Base-by-base conservation (phyloP, 768 basidiomycete species). In the Lentinula boryana region DNA sequence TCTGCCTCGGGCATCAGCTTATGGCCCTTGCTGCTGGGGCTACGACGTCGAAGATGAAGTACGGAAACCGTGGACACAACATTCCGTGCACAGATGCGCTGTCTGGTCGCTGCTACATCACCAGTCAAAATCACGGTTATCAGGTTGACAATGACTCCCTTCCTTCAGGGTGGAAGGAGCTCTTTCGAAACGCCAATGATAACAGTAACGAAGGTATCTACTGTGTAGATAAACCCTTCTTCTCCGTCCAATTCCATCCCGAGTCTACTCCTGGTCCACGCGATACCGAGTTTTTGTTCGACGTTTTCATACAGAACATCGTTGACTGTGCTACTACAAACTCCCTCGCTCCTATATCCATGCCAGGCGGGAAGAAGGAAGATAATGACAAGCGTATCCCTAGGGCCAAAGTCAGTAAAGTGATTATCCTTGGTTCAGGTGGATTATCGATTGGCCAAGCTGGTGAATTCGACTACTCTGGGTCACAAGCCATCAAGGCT, bases 391-490 rank as follows among this genome's bases (percentile, higher is more conserved):
- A 70, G 74, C 85, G 80, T 58, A 78, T 82, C 44, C 91, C 88
- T 55, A 86, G 86, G 63, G 82, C 82, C 60, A 82, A 88, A 63
- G 93, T 97, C 56, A 85, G 83, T 68, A 99, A 99, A 76, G 95
- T 99, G 58, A 82, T 99, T 67, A 93, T 99, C 65, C 86, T 99
- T 55, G 97, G 97, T 51, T 98, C 96, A 5, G 97, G 97, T 32
- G 97, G 97, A 64, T 79, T 99, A 18, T 98, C 95, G 10, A 99
- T 99, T 65, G 97, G 97, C 54, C 97, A 99, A 71, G 97, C 97
- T 0, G 97, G 97, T 66, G 97, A 99, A 74, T 99, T 99, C 75
- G 97, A 99, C 76, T 99, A 99, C 77, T 98, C 97, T 0, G 97
- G 97, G 63, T 96, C 94, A 41, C 97, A 99, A 72, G 96, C 97